Evolutionary conservation across 164 flowering plant species (phyloP), one percentile per base, ranked within the genome.

Genomic region (Akebia trifoliata): DNA sequence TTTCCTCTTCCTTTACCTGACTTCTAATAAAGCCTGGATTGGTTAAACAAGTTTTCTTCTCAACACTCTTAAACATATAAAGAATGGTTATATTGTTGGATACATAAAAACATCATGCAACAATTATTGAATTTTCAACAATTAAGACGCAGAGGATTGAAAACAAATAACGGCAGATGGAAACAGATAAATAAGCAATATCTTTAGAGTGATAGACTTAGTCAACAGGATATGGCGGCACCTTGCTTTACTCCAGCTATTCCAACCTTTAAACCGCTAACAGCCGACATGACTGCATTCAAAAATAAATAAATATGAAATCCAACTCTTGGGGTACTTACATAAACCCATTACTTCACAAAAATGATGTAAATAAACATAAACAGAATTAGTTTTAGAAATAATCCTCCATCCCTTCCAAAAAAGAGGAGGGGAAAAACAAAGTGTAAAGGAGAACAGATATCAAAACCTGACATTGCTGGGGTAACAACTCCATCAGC

Each of bases 401-500:
- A n/a, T n/a, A n/a, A n/a, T n/a, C n/a, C n/a, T n/a, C n/a, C n/a
- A n/a, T n/a, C n/a, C n/a, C n/a, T n/a, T n/a, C n/a, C n/a, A n/a
- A n/a, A n/a, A n/a, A n/a, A n/a, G n/a, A n/a, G n/a, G n/a, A n/a
- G n/a, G n/a, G 20, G 3, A 68, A 20, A 20, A 44, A 52, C 18
- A n/a, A 57, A 24, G 18, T 39, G 28, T 15, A 14, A 34, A 38
- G 36, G 30, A 35, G 32, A 47, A 24, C 8, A 46, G 30, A 59
- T 22, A 42, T 49, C 21, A 65, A 38, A 59, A 94, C 99, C 99
- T 90, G 99, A 94, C 97, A 94, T 94, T 30, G 90, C 96, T n/a
- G 99, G 99, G 24, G 97, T 94, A 52, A 94, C 86, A 71, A 85
- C 90, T 50, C 95, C 99, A 78, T 80, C 86, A 53, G 97, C 99